These are phyloP conservation scores for Suillus hirtellus DNA, from an alignment of 768 basidiomycete species.

Conservation along the genomic window DNA sequence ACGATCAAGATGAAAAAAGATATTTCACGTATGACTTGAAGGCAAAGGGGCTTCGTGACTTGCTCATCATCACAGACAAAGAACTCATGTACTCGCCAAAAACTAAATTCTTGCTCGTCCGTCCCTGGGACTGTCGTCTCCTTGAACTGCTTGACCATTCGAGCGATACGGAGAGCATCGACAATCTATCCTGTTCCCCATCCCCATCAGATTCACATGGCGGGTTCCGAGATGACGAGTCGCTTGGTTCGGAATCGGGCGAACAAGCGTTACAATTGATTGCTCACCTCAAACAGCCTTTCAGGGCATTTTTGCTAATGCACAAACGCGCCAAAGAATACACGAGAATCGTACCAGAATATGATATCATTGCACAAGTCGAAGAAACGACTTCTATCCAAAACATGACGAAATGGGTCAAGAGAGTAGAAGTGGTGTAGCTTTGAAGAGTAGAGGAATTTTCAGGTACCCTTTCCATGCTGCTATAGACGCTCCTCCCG, in stretches of 20 bases:
- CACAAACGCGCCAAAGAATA: neutral
- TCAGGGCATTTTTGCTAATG: neutral
- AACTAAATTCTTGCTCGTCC: neutral
- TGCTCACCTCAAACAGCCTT: neutral
- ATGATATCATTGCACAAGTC: neutral
- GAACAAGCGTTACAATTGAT: too few species aligned
- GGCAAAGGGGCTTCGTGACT: neutral
- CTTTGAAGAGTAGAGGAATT: neutral
- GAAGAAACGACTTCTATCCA: neutral
- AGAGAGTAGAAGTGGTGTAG: neutral
- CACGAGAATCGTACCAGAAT: neutral
- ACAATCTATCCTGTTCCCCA: too few species aligned
- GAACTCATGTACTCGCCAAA: too few species aligned
- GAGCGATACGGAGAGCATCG: neutral
- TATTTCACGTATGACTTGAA: neutral
- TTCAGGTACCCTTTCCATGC: slow-evolving; percentile 10
- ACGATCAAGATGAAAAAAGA: neutral
- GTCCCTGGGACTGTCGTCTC: neutral
- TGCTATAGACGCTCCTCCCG: slow-evolving; percentile 37
- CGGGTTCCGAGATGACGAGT: neutral
- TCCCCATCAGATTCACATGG: neutral
- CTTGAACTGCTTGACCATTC: neutral
- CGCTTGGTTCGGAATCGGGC: neutral
- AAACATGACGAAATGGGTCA: neutral
- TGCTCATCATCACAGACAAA: neutral